Base-by-base conservation (phyloP, 495 filamentous ascomycete genomes). In the Xylaria flabelliformis region DNA sequence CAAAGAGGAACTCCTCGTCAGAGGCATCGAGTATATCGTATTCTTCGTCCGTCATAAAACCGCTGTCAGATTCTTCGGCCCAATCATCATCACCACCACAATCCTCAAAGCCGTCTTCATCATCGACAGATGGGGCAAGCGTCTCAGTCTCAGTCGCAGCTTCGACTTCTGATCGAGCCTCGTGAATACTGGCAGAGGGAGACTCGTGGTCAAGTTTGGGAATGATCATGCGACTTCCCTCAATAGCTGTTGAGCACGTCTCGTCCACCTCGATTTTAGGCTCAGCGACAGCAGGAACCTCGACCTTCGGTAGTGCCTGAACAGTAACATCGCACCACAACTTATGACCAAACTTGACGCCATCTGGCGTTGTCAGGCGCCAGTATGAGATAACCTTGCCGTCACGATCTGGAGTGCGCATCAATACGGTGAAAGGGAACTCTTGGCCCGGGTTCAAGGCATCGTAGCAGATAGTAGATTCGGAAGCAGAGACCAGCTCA, bases 1-100 rank as follows among this genome's bases (percentile, higher is more conserved):
- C 78, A 70, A 79, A 86, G 69, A 91, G 79, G 71, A 87, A 91
- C 80, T 99, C 96, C 77, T 97, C 94, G 73, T 98, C 97, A 71
- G 93, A 97, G 29, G 94, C 97, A 83, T 97, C 93, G 36, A 98
- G 90, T 72, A 98, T 91, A 74, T 99, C 96, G 76, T 97, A 99
- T 83, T 99, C 96, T 76, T 98, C 96, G 74, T 99, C 96, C 15
- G 97, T 98, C 82, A 97, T 81, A 86, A 97, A 97, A 9, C 90
- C 92, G 64, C 86, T 83, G 53, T 87, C 87, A 9, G 83, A 86
- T 39, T 82, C 85, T 55, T 93, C 93, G 53, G 84, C 84, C 78
- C 90, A 91, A 58, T 88, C 88, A 58, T 82, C 85, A 56, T 83
- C 85, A 70, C 86, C 85, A 59, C 79, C 83, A 69, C 81, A 87